These are phyloP conservation scores for Calocybe cyanea DNA, from an alignment of 768 basidiomycete species.

Conservation along the genomic window DNA sequence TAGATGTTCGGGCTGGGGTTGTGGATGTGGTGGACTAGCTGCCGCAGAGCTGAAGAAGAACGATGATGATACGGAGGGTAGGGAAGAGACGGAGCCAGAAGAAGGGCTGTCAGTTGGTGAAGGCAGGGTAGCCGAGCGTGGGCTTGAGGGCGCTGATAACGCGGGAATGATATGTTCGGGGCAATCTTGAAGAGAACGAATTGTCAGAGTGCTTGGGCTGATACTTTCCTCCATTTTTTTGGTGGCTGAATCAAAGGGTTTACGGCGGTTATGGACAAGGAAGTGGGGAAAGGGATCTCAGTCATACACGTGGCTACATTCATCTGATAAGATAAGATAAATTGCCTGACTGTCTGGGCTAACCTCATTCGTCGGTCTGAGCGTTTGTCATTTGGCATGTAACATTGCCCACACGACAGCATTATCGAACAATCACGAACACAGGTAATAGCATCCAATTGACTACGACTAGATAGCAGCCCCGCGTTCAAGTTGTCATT, in stretches of 20 bases:
- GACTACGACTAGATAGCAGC: no score
- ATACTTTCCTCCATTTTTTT: conserved; percentile 28
- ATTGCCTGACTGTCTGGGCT: no score
- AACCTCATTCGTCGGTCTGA: no score
- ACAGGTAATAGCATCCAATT: no score
- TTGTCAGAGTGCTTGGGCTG: conserved; percentile 37
- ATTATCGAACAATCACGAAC: no score
- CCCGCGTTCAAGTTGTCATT: no score
- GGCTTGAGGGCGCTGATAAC: conserved; percentile 42
- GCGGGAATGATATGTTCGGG: conserved; percentile 12
- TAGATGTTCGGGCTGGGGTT: conserved; percentile 35
- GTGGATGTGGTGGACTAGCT: conserved; percentile 56
- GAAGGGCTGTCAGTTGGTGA: conserved; percentile 63
- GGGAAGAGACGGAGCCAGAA: conserved; percentile 60
- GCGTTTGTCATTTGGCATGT: no score
- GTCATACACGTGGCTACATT: neutral
- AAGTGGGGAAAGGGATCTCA: neutral
- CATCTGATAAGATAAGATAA: conserved; percentile 1
- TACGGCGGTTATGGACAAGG: neutral
- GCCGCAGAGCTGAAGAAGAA: conserved; percentile 79
- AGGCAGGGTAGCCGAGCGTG: conserved; percentile 45
- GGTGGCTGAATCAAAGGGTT: neutral
- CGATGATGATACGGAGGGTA: conserved; percentile 69
- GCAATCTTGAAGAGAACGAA: conserved; percentile 27
- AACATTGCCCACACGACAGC: no score